phyloP scores from a whole-genome alignment of 805 yeast genomes.

The Yarrowia sp. region DNA sequence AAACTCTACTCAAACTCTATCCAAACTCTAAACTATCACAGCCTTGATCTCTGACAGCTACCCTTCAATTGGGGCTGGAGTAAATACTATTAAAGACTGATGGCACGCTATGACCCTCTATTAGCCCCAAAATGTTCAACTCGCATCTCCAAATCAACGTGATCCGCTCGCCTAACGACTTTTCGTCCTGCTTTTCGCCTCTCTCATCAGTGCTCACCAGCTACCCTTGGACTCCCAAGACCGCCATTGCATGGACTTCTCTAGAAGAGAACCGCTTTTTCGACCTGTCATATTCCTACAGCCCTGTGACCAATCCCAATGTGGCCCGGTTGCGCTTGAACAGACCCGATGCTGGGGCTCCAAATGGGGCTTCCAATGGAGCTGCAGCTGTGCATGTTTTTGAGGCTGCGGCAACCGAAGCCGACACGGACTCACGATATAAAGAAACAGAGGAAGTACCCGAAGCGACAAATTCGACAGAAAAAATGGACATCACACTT shows the following conservation, averaged over 20 bases:
- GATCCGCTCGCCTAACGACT: not conserved
- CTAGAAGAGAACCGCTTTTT: not conserved
- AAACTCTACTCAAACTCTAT: not conserved
- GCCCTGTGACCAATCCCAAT: not conserved
- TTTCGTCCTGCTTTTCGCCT: not conserved
- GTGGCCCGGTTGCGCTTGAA: not conserved
- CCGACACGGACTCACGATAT: not conserved
- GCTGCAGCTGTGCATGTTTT: not conserved
- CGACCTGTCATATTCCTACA: not conserved
- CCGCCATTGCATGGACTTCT: slow-evolving; percentile 9
- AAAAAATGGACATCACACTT: not conserved
- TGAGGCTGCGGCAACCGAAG: not conserved
- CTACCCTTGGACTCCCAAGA: slow-evolving; percentile 11
- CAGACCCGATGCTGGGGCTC: not conserved
- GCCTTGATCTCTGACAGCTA: not conserved
- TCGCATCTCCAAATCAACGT: slow-evolving; percentile 13
- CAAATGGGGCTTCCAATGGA: not conserved
- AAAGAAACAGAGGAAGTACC: not conserved
- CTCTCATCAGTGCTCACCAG: not conserved
- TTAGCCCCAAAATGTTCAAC: not conserved
- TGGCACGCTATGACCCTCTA: too few relatives aligned
- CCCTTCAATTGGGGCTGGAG: not conserved
- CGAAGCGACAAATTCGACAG: not conserved
- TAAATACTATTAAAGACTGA: not conserved
- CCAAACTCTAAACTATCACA: not conserved